A percentile compares a stretch with the other conserved stretches of the same genome.
These are phyloP conservation scores for Salix arbutifolia DNA, from an alignment of 345 rosid species.

Conservation along the genomic window DNA sequence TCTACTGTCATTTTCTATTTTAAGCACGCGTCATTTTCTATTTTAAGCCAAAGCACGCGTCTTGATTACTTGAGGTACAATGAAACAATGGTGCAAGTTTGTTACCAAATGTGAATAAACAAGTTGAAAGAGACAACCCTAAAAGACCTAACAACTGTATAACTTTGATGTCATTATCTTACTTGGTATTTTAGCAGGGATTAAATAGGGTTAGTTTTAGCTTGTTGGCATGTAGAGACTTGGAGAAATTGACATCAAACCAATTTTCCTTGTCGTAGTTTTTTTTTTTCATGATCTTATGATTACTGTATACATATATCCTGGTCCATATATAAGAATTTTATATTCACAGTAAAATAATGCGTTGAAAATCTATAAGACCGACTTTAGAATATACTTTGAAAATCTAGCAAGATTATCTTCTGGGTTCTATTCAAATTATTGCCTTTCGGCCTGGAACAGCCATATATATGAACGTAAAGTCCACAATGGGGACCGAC, in stretches of 20 bases:
- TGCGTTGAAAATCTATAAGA: neutral
- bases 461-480: neutral
- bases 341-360: too few species aligned
- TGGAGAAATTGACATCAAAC: neutral
- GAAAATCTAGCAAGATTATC: neutral
- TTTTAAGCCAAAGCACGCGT: neutral
- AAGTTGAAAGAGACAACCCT: slow-evolving; percentile 7
- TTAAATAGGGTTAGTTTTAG: neutral
- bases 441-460: neutral
- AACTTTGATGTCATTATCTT: neutral
- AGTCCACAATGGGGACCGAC: neutral
- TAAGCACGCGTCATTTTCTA: neutral
- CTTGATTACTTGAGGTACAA: slow-evolving; percentile 3
- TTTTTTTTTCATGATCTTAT: neutral
- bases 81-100: neutral
- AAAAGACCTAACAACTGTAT: neutral
- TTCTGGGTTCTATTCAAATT: neutral
- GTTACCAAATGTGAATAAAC: slow-evolving; percentile 12
- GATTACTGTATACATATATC: too few species aligned
- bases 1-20: neutral
- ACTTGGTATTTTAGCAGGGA: neutral
- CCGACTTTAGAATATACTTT: neutral
- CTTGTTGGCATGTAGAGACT: neutral
- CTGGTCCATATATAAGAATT: too few species aligned
- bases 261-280: neutral